Base-by-base conservation (phyloP, 2,329 filamentous ascomycete species). In the Nemania sp. region DNA sequence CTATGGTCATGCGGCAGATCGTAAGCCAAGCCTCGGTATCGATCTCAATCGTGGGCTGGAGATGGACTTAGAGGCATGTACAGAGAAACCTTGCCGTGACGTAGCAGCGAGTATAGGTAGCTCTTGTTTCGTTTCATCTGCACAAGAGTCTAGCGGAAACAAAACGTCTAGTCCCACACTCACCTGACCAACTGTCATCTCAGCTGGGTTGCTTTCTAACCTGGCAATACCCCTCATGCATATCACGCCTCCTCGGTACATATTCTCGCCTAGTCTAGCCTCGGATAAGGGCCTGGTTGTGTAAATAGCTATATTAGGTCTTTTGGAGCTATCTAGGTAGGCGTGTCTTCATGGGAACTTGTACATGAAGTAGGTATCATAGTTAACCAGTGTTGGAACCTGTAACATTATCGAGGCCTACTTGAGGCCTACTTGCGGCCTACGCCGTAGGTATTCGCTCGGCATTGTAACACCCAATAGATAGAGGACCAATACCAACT, bases 121-220 rank as follows among this genome's bases (percentile, higher is more conserved):
- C n/a, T 24, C 56, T 43, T 57, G 52, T 61, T 43, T 64, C 29
- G 66, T 68, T 64, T 64, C 61, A 68, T 41, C 32, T 55, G 20
- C 52, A 38, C 18, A 15, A 24, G 24, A 52, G 24, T 62, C 43
- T 24, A 32, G 45, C 45, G 11, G 47, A 58, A 66, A 47, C 58
- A 45, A 56, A 62, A 62, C 45, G 38, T 35, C 26, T 13, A 47
- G 59, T 15, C 26, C 22, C 49, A 29, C n/a, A 47, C 59, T 38
- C 29, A 32, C 49, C 56, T 68, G 56, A 54, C 27, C 43, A 38
- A 29, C 43, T 68, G 55, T 59, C 38, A 55, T 45, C 56, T 55
- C 29, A 38, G 32, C 60, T 64, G 29, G 32, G 38, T 22, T 27
- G 38, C 55, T 60, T 41, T 29, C 53, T 56, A 56, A 53, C 45